Percentiles rank a stretch among this genome's conserved stretches.
These are phyloP conservation scores for Sporothrix humicola DNA, from an alignment of 2,329 filamentous ascomycete genomes.

Conservation along the genomic window DNA sequence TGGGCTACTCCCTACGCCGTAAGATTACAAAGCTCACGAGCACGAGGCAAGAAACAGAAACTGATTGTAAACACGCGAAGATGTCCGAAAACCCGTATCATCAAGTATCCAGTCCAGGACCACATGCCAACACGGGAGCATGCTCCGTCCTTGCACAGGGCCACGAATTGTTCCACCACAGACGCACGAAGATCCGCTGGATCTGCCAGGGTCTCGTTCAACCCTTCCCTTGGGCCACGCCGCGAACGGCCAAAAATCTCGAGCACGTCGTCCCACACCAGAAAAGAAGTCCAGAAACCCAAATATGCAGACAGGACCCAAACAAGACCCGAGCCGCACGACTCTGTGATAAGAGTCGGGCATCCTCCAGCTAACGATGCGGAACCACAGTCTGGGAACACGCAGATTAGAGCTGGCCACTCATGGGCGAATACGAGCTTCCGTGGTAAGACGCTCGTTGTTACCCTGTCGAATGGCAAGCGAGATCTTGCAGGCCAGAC, in stretches of 20 bases:
- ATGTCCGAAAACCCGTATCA: neutral
- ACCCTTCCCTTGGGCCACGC: constrained; percentile 5
- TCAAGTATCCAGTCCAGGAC: neutral
- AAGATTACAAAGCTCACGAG: too few relatives aligned
- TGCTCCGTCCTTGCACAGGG: neutral
- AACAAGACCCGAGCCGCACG: neutral
- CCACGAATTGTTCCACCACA: constrained; percentile 33
- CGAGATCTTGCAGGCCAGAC: constrained; percentile 22
- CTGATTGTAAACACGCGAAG: neutral
- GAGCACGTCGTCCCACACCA: neutral
- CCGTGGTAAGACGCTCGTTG: constrained; percentile 3
- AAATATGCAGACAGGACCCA: neutral
- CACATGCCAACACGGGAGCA: constrained; percentile 20
- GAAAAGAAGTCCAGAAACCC: neutral
- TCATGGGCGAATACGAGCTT: constrained; percentile 3
- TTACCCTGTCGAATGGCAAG: constrained; percentile 2
- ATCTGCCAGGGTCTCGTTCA: constrained; percentile 24
- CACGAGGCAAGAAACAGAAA: neutral
- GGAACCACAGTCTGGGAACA: neutral
- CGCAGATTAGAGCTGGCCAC: neutral
- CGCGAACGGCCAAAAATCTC: neutral
- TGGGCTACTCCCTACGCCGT: too few relatives aligned
- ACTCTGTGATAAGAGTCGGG: neutral
- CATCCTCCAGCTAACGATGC: neutral
- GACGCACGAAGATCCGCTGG: constrained; percentile 26